phyloP scores from a whole-genome alignment of 1,139 yeast genomes.

The Nakaseomyces glabratus region DNA sequence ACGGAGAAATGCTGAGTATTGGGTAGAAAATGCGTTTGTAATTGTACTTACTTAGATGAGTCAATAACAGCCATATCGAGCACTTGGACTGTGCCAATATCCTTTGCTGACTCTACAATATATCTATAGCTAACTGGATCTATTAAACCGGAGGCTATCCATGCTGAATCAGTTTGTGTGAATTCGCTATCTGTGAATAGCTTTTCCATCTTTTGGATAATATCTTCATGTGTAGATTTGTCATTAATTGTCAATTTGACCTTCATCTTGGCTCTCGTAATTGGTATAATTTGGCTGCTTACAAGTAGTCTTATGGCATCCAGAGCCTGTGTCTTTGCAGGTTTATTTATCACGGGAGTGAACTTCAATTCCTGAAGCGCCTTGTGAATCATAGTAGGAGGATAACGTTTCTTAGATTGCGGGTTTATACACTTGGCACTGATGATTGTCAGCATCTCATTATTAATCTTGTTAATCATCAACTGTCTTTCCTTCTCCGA shows the following conservation, averaged over 20 bases:
- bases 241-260: slow-evolving; percentile 46
- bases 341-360: slow-evolving; percentile 67
- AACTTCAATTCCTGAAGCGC: slow-evolving; percentile 73
- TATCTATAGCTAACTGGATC: slow-evolving; percentile 85
- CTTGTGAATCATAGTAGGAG: slow-evolving; percentile 89
- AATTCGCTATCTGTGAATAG: slow-evolving; percentile 33
- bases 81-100: slow-evolving; percentile 66
- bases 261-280: slow-evolving; percentile 91
- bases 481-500: slow-evolving; percentile 88
- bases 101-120: slow-evolving; percentile 45
- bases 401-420: slow-evolving; percentile 77
- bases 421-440: slow-evolving; percentile 92
- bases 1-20: not conserved
- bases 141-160: slow-evolving; percentile 63
- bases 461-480: slow-evolving; percentile 63
- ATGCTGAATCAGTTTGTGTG: slow-evolving; percentile 41
- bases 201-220: slow-evolving; percentile 19
- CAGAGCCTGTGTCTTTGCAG: slow-evolving; percentile 81
- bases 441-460: slow-evolving; percentile 74
- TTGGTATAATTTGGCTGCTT: slow-evolving; percentile 76
- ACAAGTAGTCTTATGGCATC: slow-evolving; percentile 81
- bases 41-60: slow-evolving; percentile 31
- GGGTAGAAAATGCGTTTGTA: not conserved
- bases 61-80: slow-evolving; percentile 83
- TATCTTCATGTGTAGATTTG: slow-evolving; percentile 38